phyloP scores from a whole-genome alignment of 2,329 filamentous ascomycete genomes.

The Neonectria magnoliae region DNA sequence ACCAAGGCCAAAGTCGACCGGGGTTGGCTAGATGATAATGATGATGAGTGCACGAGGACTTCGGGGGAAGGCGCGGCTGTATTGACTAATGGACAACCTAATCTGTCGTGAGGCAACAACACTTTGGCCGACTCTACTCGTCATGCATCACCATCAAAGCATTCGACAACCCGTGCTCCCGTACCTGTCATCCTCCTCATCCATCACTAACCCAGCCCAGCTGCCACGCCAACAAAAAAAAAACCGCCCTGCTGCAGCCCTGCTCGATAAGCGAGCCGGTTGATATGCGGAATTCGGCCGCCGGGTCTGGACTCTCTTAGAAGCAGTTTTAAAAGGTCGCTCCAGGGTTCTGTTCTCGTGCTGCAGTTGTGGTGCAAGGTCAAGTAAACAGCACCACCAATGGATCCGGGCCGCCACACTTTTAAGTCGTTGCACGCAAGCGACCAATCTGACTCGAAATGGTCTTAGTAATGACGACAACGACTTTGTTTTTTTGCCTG shows the following conservation, averaged over 20 bases:
- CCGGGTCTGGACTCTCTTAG: background rate
- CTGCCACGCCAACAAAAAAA: background rate
- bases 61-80: background rate
- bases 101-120: background rate
- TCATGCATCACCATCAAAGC: background rate
- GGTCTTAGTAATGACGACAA: constrained; percentile 21
- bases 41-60: background rate
- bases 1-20: background rate
- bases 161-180: background rate
- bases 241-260: background rate
- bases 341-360: background rate
- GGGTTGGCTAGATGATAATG: background rate
- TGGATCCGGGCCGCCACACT: constrained; percentile 20
- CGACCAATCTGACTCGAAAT: background rate
- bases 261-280: background rate
- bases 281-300: background rate
- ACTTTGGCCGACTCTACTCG: background rate
- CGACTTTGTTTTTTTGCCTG: background rate
- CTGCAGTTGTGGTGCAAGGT: background rate
- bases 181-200: no score
- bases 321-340: background rate
- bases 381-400: background rate
- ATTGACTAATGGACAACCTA: background rate
- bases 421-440: constrained; percentile 4
- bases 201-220: no score